Evolutionary conservation across 768 basidiomycete species (phyloP).

Genomic region (Termitomyces sp.): DNA sequence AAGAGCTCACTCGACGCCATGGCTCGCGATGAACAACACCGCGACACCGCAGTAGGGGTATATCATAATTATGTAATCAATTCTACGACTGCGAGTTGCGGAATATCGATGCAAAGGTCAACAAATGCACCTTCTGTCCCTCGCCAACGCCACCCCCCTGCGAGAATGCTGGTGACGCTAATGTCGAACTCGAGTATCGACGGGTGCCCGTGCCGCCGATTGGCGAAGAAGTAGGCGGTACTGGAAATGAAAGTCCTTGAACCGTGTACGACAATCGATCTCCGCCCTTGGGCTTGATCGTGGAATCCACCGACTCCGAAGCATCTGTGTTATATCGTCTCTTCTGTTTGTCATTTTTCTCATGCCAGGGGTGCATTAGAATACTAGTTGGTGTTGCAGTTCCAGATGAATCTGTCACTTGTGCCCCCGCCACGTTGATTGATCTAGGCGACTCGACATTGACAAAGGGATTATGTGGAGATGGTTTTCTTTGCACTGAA

Average conservation of each 20-base stretch:
- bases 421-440: neutral
- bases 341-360: neutral
- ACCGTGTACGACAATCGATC: constrained; percentile 3
- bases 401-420: neutral
- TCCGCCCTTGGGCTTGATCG: neutral
- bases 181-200: constrained; percentile 11
- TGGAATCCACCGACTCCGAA: constrained; percentile 2
- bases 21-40: constrained; percentile 4
- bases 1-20: constrained; percentile 73
- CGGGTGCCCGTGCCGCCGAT: neutral
- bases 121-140: constrained; percentile 1
- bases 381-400: constrained; percentile 6
- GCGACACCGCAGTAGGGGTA: neutral
- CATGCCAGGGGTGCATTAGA: constrained; percentile 15
- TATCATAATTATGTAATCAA: constrained; percentile 11
- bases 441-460: neutral
- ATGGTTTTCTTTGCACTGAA: neutral
- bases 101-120: constrained; percentile 12
- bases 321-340: neutral
- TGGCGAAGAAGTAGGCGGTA: constrained; percentile 8
- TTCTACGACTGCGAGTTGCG: neutral
- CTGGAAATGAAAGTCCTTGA: constrained; percentile 9
- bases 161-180: constrained; percentile 5
- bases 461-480: neutral
- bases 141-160: constrained; percentile 2